Evolutionary conservation across 805 yeast species (phyloP), one percentile per base, ranked within the genome.

Genomic region (Ogataea nitratoaversa): DNA sequence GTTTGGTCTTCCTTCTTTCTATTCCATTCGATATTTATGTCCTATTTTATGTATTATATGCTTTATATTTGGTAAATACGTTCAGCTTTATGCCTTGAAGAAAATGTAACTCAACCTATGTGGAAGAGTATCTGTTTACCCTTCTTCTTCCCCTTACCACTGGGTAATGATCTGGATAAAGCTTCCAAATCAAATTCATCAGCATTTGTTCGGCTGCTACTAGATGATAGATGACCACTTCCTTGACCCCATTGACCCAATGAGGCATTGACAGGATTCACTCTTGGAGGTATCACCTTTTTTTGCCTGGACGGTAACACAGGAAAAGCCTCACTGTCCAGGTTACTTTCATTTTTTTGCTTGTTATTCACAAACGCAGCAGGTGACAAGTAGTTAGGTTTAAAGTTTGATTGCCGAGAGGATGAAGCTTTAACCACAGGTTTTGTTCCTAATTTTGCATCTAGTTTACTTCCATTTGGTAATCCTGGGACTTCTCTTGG

Each of bases 121-220:
- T 71, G 74, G 49, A 75, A 72, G 20, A 78, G 57, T 14, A 77
- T 52, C 49, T 77, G 79, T 50, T 76, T 78, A 56, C 75, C 75
- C 56, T 76, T 72, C 53, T 65, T 63, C 49, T 67, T 74, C 52
- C 63, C 64, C 14, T 43, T 41, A 5, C 55, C 48, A 18, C 37
- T 42, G 6, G 48, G 51, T 36, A 54, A 46, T 8, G 57, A 34
- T 20, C 42, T 42, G n/a, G 42, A 38, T 17, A 62, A 16, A 2
- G 46, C 33, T 27, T 51, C 19, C 42, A 60, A 31, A 42, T 54
- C 56, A 28, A 54, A 46, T 1, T 49, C 19, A 31, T 51, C 54
- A 9, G 52, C 38, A 19, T 37, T 28, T 30, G 48, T 52, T 8
- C 48, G 36, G 22, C 30, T 22, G 12, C 31, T 31, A 9, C 40